Evolutionary conservation across 2,329 filamentous ascomycete species (phyloP), one percentile per base, ranked within the genome.

Genomic region (Fusarium penzigii): DNA sequence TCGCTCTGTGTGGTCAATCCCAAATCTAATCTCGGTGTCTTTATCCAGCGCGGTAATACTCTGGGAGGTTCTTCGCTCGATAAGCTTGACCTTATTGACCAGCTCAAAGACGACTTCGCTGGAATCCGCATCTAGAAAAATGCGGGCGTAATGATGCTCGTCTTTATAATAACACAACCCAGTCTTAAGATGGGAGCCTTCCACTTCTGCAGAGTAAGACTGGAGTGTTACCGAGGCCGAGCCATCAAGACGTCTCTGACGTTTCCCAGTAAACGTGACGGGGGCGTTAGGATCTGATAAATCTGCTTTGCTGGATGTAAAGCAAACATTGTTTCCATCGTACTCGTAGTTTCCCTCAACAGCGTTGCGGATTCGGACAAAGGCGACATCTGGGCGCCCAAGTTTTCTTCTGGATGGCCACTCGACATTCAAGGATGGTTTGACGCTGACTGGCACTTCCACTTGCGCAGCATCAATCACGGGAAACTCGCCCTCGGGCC

Each of bases 401-500:
- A n/a, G n/a, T n/a, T n/a, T n/a, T 46, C 34, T 39, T 20, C 44
- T 46, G 36, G 34, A 38, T 46, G 4, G 39, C n/a, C n/a, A n/a
- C n/a, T n/a, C n/a, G n/a, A n/a, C n/a, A n/a, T n/a, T n/a, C n/a
- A n/a, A n/a, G n/a, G n/a, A n/a, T n/a, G n/a, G n/a, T n/a, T n/a
- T n/a, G n/a, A n/a, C n/a, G n/a, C n/a, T 14, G 16, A 46, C 44
- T 6, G 42, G 16, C 44, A 38, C 16, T 7, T 42, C 46, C 20
- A 39, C 14, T 14, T 43, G n/a, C 11, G 41, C 41, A 5, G 12
- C 13, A 29, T 51, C 41, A 52, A 75, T 53, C 46, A 74, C 39
- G 0, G 80, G 80, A 75, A 77, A 83, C 13, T 75, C 70, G 1
- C 70, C 74, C 11, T 70, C 63, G 0, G 70, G 52, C 81, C 78